Percentiles rank a stretch among this genome's conserved stretches.
Evolutionary conservation across 2,329 filamentous ascomycete genomes (phyloP).

Genomic region (Hymenoscyphus fructigenus): DNA sequence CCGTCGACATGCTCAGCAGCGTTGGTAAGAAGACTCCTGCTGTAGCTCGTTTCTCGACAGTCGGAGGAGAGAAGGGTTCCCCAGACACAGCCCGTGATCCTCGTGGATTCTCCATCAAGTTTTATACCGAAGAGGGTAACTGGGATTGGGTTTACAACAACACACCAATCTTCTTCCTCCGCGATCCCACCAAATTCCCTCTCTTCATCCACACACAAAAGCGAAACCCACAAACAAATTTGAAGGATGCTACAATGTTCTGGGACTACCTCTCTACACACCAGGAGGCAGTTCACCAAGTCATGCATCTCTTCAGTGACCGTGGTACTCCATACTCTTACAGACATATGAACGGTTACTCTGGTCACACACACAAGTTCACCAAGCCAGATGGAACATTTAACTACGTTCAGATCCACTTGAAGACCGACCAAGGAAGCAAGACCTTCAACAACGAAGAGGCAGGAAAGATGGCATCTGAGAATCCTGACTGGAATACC

Average conservation of each 20-base stretch:
- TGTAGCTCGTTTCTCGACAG: conserved; percentile 68
- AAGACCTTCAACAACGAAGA: conserved; percentile 60
- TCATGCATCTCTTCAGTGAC: conserved; percentile 67
- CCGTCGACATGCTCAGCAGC: conserved; percentile 43
- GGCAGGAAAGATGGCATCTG: conserved; percentile 50
- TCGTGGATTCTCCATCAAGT: conserved; percentile 68
- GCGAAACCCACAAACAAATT: conserved; percentile 69
- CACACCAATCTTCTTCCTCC: conserved; percentile 74
- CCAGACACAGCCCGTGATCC: conserved; percentile 67
- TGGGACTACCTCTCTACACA: conserved; percentile 54
- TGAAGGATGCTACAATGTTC: conserved; percentile 58
- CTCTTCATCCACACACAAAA: conserved; percentile 78
- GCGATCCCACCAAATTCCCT: conserved; percentile 73
- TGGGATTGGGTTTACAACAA: conserved; percentile 77
- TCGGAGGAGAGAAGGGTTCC: conserved; percentile 67
- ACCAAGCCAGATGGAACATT: conserved; percentile 64
- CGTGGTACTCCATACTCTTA: conserved; percentile 65
- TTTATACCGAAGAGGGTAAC: conserved; percentile 68
- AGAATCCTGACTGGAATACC: conserved; percentile 62
- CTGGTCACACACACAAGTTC: conserved; percentile 66
- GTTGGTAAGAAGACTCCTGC: conserved; percentile 69
- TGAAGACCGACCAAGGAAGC: conserved; percentile 62
- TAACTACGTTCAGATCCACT: conserved; percentile 65
- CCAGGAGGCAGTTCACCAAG: conserved; percentile 61
- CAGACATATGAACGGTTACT: conserved; percentile 67